Conservation (phyloP, 495 filamentous ascomycete genomes). For the Thozetella sp. region DNA sequence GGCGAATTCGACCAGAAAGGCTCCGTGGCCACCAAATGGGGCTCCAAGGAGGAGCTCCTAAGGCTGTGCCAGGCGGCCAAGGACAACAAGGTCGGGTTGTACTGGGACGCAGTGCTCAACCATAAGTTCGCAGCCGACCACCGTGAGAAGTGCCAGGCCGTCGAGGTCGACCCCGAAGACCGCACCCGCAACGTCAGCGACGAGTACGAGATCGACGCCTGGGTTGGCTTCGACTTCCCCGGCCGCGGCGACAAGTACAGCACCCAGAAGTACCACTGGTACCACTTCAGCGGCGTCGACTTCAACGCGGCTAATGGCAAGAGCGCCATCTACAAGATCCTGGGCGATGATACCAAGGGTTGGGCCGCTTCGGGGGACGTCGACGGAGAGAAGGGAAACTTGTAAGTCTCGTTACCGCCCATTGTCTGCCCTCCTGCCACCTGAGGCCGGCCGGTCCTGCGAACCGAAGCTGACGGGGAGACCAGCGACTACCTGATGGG, state of each 20-base stretch:
- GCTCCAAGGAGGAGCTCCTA: constrained; percentile 65
- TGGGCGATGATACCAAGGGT: constrained; percentile 57
- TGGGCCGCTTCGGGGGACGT: constrained; percentile 64
- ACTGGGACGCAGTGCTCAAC: constrained; percentile 78
- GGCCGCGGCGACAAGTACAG: constrained; percentile 63
- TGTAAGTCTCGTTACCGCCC: too few species aligned
- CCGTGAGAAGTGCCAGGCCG: constrained; percentile 57
- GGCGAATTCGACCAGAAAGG: constrained; percentile 80
- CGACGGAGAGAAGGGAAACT: constrained; percentile 68
- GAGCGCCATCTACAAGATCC: constrained; percentile 69
- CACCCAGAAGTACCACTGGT: constrained; percentile 64
- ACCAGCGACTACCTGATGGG: constrained; percentile 54
- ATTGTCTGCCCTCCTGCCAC: too few species aligned
- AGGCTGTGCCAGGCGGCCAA: constrained; percentile 50
- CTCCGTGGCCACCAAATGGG: constrained; percentile 68
- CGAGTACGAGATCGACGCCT: constrained; percentile 65
- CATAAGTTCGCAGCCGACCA: constrained; percentile 74
- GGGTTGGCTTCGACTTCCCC: constrained; percentile 68
- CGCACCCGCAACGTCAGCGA: constrained; percentile 57
- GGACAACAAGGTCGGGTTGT: constrained; percentile 56
- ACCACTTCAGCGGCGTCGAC: constrained; percentile 73
- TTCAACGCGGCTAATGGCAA: constrained; percentile 60
- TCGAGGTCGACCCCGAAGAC: constrained; percentile 65
- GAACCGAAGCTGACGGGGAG: too few species aligned
- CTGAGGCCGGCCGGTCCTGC: too few species aligned